Base-by-base conservation (phyloP, 306 rosid species). In the Glycine soja region DNA sequence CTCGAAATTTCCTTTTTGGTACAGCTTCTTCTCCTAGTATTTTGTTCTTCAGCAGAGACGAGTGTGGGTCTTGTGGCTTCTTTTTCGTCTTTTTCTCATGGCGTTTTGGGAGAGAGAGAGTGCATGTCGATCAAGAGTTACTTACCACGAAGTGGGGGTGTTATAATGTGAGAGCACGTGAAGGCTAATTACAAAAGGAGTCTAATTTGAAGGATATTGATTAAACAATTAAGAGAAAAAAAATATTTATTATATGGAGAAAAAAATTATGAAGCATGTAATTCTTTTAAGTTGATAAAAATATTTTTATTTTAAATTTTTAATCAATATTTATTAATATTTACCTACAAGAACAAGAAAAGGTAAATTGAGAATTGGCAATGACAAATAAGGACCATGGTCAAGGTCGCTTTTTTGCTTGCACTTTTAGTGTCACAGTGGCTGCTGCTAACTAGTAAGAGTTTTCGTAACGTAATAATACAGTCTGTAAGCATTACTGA, bases 11-110 rank as follows among this genome's bases (percentile, higher is more conserved):
- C 24, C 48, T 71, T 47, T 36, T 13, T 53, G 51, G 50, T 34
- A 62, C 79, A 4, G 9, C 15, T 52, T 0, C 38, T 59, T 1
- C 40, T 53, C 30, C 51, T 19, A 42, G 10, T 64, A 38, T 65
- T 48, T 56, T 10, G 30, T 24, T 24, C 30, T 57, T 56, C 30
- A 57, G 63, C 10, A 57, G 48, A 47, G 70, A 59, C 14, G 63
- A 51, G 66, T 14, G 76, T 54, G 85, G 82, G 83, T 38, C 71
- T 72, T 79, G 69, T 53, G 45, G 77, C 62, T 59, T 84, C 77
- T 70, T 82, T 88, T 91, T 88, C 93, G 93, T 87, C 97, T 88
- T 87, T 87, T 94, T 89, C 86, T 89, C 98, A 94, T 92, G 90
- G 89, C 86, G 86, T 80, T 81, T 77, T 48, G 77, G 82, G 85